A percentile compares a stretch with the other conserved stretches of the same genome.
phyloP scores from a whole-genome alignment of 2,329 filamentous ascomycete genomes.

The Teratosphaeria destructans region DNA sequence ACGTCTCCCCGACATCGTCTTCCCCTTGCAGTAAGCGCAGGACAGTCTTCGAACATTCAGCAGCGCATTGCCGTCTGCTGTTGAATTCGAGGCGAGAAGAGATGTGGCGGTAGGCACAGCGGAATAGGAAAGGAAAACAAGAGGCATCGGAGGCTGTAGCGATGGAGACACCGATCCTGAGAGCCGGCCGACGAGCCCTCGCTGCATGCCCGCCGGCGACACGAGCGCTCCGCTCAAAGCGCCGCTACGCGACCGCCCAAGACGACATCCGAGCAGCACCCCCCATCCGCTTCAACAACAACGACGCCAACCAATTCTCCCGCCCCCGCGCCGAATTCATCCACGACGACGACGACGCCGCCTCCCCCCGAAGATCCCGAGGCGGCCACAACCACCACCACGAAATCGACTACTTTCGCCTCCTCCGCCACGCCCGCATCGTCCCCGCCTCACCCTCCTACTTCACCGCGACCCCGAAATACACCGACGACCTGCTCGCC shows the following conservation, averaged over 20 bases:
- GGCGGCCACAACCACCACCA: constrained; percentile 3
- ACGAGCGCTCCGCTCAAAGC: constrained; percentile 13
- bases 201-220: constrained; percentile 13
- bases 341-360: constrained; percentile 3
- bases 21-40: not conserved
- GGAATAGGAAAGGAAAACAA: not conserved
- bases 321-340: constrained; percentile 10
- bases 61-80: not conserved
- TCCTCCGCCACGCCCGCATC: constrained; percentile 45
- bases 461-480: constrained; percentile 75
- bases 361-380: not conserved
- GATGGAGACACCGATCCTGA: not conserved
- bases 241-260: constrained; percentile 18
- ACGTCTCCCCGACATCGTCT: not conserved
- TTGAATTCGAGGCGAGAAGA: not conserved
- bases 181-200: constrained; percentile 16
- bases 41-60: no score
- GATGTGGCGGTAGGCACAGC: not conserved
- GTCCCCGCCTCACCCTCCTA: constrained; percentile 85
- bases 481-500: constrained; percentile 72
- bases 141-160: not conserved
- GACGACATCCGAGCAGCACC: constrained; percentile 19
- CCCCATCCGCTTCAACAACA: constrained; percentile 18
- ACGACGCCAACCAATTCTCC: constrained; percentile 16
- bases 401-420: not conserved